phyloP scores from a whole-genome alignment of 176 grass and related monocot species.

The Dactylis glomerata region DNA sequence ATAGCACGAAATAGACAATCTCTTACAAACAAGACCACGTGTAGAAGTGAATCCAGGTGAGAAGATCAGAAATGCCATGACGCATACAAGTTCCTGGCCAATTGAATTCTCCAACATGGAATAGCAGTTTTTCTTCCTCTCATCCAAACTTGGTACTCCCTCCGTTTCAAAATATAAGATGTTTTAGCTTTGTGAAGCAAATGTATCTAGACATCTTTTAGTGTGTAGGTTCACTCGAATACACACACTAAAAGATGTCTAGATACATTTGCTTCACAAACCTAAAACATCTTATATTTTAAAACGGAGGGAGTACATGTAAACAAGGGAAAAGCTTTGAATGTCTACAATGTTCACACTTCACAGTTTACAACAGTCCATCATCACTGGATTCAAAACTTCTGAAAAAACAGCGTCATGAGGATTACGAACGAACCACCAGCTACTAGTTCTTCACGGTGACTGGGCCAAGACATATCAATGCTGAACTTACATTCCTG shows the following conservation, averaged over 20 bases:
- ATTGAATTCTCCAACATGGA: conserved; percentile 9
- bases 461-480: not conserved
- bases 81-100: not conserved
- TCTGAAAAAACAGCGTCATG: conserved; percentile 15
- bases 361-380: conserved; percentile 29
- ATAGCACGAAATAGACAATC: not conserved
- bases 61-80: not conserved
- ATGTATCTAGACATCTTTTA: too few species aligned
- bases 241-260: too few species aligned
- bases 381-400: conserved; percentile 23
- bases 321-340: not conserved
- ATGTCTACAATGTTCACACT: not conserved
- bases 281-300: too few species aligned
- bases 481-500: conserved; percentile 11
- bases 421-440: conserved; percentile 11
- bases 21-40: not conserved
- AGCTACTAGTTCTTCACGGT: not conserved
- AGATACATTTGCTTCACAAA: too few species aligned
- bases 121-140: not conserved
- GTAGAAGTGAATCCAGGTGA: not conserved
- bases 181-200: too few species aligned
- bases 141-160: not conserved
- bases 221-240: too few species aligned
- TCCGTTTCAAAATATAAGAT: too few species aligned
- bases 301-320: too few species aligned